Evolutionary conservation across 306 rosid genomes (phyloP).

Genomic region (Acacia confusa): DNA sequence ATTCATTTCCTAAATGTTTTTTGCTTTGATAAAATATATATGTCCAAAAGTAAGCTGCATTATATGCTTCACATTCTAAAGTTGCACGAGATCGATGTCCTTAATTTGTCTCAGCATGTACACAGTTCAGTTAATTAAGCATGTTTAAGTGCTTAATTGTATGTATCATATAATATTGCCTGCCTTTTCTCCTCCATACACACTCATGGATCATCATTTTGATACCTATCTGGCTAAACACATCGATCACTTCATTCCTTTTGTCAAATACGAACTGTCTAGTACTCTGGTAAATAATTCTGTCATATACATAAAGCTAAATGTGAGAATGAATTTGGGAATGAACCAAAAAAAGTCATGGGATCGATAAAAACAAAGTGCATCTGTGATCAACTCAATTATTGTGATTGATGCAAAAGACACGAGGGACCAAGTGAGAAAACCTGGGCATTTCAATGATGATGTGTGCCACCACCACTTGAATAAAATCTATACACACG

Average conservation of each 20-base stretch:
- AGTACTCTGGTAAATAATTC: too few species aligned
- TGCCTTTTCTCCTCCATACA: neutral
- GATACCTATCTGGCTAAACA: neutral
- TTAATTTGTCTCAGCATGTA: slow-evolving; percentile 19
- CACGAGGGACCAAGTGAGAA: slow-evolving; percentile 20
- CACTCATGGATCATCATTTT: neutral
- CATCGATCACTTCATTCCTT: neutral
- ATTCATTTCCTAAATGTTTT: neutral
- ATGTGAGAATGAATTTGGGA: neutral
- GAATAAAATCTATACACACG: slow-evolving; percentile 2
- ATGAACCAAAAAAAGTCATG: neutral
- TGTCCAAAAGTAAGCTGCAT: neutral
- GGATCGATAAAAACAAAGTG: neutral
- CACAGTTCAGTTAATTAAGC: neutral
- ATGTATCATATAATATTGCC: neutral
- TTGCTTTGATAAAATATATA: neutral
- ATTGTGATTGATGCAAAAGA: neutral
- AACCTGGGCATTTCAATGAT: slow-evolving; percentile 33
- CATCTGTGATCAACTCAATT: neutral
- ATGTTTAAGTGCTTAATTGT: neutral
- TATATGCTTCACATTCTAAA: neutral
- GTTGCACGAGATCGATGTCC: slow-evolving; percentile 17
- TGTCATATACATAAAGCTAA: neutral
- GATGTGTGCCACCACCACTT: slow-evolving; percentile 28
- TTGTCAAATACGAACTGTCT: neutral